Evolutionary conservation across 2,329 filamentous ascomycete genomes (phyloP).

Genomic region (Pyricularia sp.): DNA sequence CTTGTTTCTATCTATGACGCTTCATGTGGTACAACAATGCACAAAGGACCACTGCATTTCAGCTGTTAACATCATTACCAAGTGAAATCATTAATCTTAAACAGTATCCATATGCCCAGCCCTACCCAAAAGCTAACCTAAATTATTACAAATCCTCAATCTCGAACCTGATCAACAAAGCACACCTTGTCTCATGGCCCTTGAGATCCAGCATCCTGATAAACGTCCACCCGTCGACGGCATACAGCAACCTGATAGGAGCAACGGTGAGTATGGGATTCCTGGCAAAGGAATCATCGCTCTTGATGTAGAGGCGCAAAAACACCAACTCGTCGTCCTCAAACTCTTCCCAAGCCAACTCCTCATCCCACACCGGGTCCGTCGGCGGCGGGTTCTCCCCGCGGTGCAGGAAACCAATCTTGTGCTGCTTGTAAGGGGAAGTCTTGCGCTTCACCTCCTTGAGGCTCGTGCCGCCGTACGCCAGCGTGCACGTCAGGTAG

Average conservation of each 20-base stretch:
- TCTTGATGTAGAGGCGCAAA: constrained; percentile 52
- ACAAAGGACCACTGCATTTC: not conserved
- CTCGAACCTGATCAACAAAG: constrained; percentile 48
- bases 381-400: constrained; percentile 44
- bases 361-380: constrained; percentile 54
- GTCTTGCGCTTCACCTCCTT: constrained; percentile 46
- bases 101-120: not conserved
- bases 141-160: constrained; percentile 15
- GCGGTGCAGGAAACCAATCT: constrained; percentile 40
- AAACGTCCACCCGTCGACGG: constrained; percentile 45
- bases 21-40: not conserved
- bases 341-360: constrained; percentile 49
- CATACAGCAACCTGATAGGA: constrained; percentile 46
- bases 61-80: no score
- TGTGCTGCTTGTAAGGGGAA: constrained; percentile 44
- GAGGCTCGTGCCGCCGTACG: constrained; percentile 31
- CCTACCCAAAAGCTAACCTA: not conserved
- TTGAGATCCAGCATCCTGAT: constrained; percentile 52
- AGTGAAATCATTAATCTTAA: not conserved
- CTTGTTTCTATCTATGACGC: not conserved
- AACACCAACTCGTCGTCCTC: constrained; percentile 55
- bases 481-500: constrained; percentile 52
- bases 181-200: constrained; percentile 49
- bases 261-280: constrained; percentile 51
- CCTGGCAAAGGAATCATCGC: constrained; percentile 46